Evolutionary conservation across 192 early-diverging fungal species (phyloP).

Genomic region (Backusella mclennaniae): DNA sequence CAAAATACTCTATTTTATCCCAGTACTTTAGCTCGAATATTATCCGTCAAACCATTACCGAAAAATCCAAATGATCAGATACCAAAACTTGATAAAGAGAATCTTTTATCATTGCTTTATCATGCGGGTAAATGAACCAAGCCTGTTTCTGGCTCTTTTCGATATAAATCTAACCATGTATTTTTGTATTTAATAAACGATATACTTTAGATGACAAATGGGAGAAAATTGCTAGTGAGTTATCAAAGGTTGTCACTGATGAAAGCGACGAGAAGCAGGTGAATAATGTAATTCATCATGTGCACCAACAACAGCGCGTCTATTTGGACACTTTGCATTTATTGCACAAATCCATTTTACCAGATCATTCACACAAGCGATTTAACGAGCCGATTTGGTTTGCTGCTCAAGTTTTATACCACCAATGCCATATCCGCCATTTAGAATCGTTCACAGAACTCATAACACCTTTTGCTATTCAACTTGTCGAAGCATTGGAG

Average conservation of each 20-base stretch:
- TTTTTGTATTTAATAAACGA: not conserved
- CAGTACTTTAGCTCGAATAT: not conserved
- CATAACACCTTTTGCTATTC: not conserved
- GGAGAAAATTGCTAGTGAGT: not conserved
- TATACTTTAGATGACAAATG: conserved; percentile 9
- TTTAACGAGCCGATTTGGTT: conserved; percentile 15
- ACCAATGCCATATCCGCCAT: conserved; percentile 7
- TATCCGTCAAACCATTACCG: not conserved
- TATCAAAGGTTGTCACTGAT: not conserved
- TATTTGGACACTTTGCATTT: conserved; percentile 15
- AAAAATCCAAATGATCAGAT: not conserved
- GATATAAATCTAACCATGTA: not conserved
- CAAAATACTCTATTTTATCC: not conserved
- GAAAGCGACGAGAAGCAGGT: not conserved
- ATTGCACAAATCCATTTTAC: conserved; percentile 2
- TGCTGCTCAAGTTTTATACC: conserved; percentile 9
- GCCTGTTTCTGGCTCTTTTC: not conserved
- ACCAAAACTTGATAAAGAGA: conserved; percentile 5
- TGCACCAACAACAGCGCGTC: conserved; percentile 7
- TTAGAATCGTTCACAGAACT: not conserved
- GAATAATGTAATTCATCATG: conserved; percentile 1
- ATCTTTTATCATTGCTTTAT: conserved; percentile 8
- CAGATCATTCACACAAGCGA: not conserved
- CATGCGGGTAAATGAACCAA: conserved; percentile 8
- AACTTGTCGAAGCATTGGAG: conserved; percentile 4